Base-by-base conservation (phyloP, 2,329 filamentous ascomycete species). In the Scedosporium minutisporum region DNA sequence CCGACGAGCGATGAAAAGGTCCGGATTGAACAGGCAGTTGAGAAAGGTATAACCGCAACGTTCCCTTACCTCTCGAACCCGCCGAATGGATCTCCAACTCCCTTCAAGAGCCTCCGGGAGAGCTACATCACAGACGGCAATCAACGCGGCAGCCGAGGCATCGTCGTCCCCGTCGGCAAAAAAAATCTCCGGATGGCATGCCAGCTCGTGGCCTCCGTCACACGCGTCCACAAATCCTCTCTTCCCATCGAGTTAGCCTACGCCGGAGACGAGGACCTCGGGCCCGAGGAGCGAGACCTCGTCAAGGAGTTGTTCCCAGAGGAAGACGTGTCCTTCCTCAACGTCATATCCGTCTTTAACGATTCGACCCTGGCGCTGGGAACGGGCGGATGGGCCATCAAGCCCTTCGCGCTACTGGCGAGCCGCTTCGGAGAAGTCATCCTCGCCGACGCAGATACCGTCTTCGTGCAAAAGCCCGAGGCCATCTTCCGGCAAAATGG, bases 321-420 rank as follows among this genome's bases (percentile, higher is more conserved):
- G 3, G 29, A 18, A 3, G 65, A 67, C 0, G 66, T 75, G 1
- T 68, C 70, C 6, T 72, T 75, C 53, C 18, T 76, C 16, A 69
- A 76, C 62, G 66, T 75, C 4, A 63, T 70, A 5, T 67, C 65
- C 0, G 69, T 75, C 0, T 74, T 77, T 12, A 67, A 74, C 41
- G 73, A 76, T 18, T 48, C 58, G 0, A 69, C 68, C 1, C 29
- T 75, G 27, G 66, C 68, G 0, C 66, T 76, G 3, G 64, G 65
- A 5, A 48, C 69, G 14, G 72, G 72, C 2, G 71, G 71, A 1
- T 77, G 75, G 74, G 76, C 76, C 14, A 73, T 77, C 58, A 78
- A 78, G 57, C 68, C 75, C 3, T 78, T 78, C 21, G 76, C 76
- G 6, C 70, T 69, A 0, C 66, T 78, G 10, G 74, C 72, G 1